Base-by-base conservation (phyloP, 441 rosid genomes). In the Corymbia calophylla region DNA sequence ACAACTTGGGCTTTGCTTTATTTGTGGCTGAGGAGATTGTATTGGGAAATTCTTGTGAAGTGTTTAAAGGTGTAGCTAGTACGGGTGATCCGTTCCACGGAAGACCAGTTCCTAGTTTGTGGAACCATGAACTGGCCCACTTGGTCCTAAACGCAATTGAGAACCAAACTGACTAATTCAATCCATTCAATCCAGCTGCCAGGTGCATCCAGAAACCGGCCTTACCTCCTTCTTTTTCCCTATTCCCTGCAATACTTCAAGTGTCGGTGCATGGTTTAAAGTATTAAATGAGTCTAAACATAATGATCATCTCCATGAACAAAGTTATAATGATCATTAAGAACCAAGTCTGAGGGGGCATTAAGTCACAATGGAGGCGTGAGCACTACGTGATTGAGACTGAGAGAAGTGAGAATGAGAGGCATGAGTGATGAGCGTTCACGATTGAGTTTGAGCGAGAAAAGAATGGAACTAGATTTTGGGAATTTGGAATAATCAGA, bases 181-280 rank as follows among this genome's bases (percentile, higher is more conserved):
- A n/a, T n/a, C n/a, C n/a, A n/a, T n/a, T n/a, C n/a, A n/a, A n/a
- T n/a, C n/a, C n/a, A n/a, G n/a, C n/a, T n/a, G n/a, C n/a, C n/a
- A n/a, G n/a, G n/a, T n/a, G n/a, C n/a, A n/a, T 55, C 25, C 0
- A 56, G 1, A 56, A 56, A 56, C 14, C 3, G 0, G 29, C 13
- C 44, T 39, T 5, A 39, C 8, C 10, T 55, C 21, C 8, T 7
- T 55, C 8, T 19, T 23, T 55, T 55, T 21, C 2, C 11, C 11
- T 25, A 25, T 58, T 58, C 14, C 64, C n/a, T 10, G 0, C n/a
- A 10, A 25, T 9, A 58, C 62, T 58, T 58, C 25, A 10, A 58
- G 29, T 58, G 64, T 25, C 5, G 14, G 10, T 58, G 13, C 64
- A 58, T 58, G 25, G n/a, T 58, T 58, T 58, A 25, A 58, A 58